These are phyloP conservation scores for Gracilaria domingensis DNA, from an alignment of 23 red algal species.

Conservation along the genomic window DNA sequence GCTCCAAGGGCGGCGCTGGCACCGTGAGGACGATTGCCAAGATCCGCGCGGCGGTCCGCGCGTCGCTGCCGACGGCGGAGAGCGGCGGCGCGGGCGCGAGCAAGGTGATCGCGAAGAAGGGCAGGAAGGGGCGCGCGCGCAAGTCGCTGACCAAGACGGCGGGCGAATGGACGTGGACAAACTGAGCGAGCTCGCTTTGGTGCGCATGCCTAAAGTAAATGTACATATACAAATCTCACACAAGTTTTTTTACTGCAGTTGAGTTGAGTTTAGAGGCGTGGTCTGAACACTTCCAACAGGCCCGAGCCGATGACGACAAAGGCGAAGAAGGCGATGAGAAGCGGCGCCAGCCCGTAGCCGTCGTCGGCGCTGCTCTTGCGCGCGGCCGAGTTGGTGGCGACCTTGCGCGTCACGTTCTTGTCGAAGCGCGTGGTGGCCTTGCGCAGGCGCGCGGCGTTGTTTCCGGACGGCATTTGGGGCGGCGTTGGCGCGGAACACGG, in stretches of 20 bases:
- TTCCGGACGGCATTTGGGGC: constrained; percentile 37
- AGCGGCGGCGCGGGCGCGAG: not conserved
- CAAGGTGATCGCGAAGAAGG: constrained; percentile 1
- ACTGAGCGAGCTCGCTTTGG: no score
- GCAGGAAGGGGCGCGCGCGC: constrained; percentile 15
- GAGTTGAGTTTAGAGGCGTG: constrained; percentile 12
- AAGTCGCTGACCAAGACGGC: not conserved
- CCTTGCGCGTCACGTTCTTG: constrained; percentile 65
- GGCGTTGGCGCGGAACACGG: no score
- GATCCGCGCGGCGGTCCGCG: constrained; percentile 24
- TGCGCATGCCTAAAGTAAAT: no score
- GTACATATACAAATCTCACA: no score
- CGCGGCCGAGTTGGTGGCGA: constrained; percentile 48
- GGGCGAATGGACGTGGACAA: not conserved
- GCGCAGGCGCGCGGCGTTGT: constrained; percentile 63
- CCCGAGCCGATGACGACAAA: constrained; percentile 68
- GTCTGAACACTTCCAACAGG: constrained; percentile 51
- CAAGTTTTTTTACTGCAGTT: no score
- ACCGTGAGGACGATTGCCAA: constrained; percentile 20
- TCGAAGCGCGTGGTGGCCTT: constrained; percentile 67
- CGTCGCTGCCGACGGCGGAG: not conserved
- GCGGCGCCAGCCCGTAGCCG: constrained; percentile 9
- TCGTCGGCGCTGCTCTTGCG: constrained; percentile 23
- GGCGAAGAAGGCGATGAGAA: constrained; percentile 63
- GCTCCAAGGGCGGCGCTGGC: not conserved